Conservation (phyloP, 108 stramenopile genomes). For the Discostella stelligeroides region DNA sequence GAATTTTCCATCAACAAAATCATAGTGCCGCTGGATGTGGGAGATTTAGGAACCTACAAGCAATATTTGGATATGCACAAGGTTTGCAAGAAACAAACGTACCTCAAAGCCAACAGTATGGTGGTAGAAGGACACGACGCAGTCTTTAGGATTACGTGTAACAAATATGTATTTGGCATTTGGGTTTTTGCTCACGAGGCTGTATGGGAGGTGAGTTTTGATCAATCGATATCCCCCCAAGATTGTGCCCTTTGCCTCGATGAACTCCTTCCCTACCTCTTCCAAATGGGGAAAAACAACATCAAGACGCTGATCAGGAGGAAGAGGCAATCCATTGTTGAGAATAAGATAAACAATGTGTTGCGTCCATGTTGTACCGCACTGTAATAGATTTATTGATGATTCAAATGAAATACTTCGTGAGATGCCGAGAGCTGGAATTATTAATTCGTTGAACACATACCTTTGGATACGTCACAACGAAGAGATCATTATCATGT, state of each 20-base stretch:
- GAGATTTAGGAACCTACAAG: too few relatives aligned
- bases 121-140: slow-evolving; percentile 59
- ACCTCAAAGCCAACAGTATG: slow-evolving; percentile 63
- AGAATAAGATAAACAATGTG: slow-evolving; percentile 62
- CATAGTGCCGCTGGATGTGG: slow-evolving; percentile 47
- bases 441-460: not conserved
- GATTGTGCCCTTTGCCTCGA: slow-evolving; percentile 26
- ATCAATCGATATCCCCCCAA: slow-evolving; percentile 48
- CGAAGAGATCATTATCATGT: slow-evolving; percentile 54
- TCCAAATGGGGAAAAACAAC: slow-evolving; percentile 57
- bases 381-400: slow-evolving; percentile 12
- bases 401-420: not conserved
- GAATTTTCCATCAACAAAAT: slow-evolving; percentile 55
- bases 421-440: not conserved
- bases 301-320: slow-evolving; percentile 48
- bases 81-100: too few relatives aligned
- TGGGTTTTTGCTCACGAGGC: slow-evolving; percentile 40
- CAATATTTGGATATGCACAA: too few relatives aligned
- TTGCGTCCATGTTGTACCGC: slow-evolving; percentile 63
- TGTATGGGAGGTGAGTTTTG: slow-evolving; percentile 57
- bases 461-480: slow-evolving; percentile 60
- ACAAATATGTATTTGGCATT: slow-evolving; percentile 58
- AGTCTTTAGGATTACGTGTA: slow-evolving; percentile 59
- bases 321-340: slow-evolving; percentile 48
- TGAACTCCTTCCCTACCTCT: slow-evolving; percentile 54